Conservation (phyloP, 345 rosid species). For the Salix koriyanagi region DNA sequence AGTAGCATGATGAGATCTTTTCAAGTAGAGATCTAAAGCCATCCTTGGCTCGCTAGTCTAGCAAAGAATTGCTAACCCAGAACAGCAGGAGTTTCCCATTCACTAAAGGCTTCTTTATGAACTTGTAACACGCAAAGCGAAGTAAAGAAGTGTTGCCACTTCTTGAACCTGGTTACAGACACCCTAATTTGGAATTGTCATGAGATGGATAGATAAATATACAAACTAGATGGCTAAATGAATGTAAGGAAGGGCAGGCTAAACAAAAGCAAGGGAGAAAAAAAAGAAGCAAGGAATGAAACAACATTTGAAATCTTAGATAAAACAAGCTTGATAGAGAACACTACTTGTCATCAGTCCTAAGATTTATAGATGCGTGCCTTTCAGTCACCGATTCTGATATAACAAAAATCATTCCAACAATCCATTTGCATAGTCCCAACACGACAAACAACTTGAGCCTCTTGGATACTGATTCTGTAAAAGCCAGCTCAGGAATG, state of each 20-base stretch:
- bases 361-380: not conserved
- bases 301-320: not conserved
- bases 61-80: not conserved
- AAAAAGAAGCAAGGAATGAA: not conserved
- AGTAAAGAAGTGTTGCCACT: constrained; percentile 5
- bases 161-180: not conserved
- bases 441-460: not conserved
- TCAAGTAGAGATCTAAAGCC: not conserved
- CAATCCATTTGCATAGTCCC: not conserved
- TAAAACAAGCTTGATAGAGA: not conserved
- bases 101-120: constrained; percentile 28
- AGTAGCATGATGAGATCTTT: not conserved
- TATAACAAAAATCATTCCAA: no score
- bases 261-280: not conserved
- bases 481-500: not conserved
- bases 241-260: not conserved
- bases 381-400: not conserved
- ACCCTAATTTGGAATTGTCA: not conserved
- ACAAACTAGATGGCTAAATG: not conserved
- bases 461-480: not conserved
- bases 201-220: not conserved
- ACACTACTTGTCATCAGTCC: not conserved
- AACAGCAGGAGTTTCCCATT: constrained; percentile 1
- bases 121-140: constrained; percentile 28
- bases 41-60: not conserved